Base-by-base conservation (phyloP, 192 early-diverging fungal genomes). In the Linnemannia schmuckeri region DNA sequence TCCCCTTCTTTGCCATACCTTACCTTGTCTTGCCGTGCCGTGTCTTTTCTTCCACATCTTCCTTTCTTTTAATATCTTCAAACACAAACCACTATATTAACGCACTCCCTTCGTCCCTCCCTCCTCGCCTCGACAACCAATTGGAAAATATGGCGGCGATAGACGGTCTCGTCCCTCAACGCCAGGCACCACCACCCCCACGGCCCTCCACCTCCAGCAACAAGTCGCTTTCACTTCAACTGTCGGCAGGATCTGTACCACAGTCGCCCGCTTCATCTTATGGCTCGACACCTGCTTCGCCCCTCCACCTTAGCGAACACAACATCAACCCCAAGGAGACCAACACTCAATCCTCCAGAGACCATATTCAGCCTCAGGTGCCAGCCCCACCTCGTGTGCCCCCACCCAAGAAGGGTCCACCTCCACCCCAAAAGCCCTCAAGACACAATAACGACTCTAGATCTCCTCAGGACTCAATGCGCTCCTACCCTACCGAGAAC, bases 141-240 rank as follows among this genome's bases (percentile, higher is more conserved):
- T 49, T 49, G 73, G 52, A 52, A 49, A 52, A n/a, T 52, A 77
- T 77, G 81, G 52, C 75, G 33, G 54, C 55, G 24, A 72, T 40
- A 83, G 81, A 83, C 72, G 78, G 78, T 70, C 78, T 83, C 20
- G 81, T 88, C 46, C 87, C 87, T 75, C 81, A 88, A 44, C 87
- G 87, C 57, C 82, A 82, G 77, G 87, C 87, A 70, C 87, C 87
- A 27, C 87, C 87, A 15, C 87, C 87, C n/a, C 87, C 87, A 38
- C 72, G 82, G 47, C 75, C 82, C 3, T 83, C 82, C 1, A 83
- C 82, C 15, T 77, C 72, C 47, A 79, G 74, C 68, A 72, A 41
- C 71, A 78, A 79, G 78, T 87, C 79, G 49, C 78, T 78, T 24
- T 75, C 76, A 37, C 71, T 82, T 44, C 77, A 88, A 52, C 37